Evolutionary conservation across 306 rosid species (phyloP), one percentile per base, ranked within the genome.

Genomic region (Glycine soja): DNA sequence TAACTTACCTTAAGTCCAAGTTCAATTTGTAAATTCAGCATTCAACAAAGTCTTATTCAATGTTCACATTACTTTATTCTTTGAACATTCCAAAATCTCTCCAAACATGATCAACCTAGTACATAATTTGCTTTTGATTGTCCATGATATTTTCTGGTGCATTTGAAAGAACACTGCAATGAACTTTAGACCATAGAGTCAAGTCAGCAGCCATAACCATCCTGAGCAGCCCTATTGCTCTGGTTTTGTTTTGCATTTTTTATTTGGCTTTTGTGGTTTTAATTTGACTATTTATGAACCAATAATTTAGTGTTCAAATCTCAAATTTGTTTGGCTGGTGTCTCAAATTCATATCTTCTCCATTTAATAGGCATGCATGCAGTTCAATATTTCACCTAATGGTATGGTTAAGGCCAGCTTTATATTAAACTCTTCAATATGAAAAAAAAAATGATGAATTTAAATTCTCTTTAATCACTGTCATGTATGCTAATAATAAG

Each of bases 41-140:
- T 45, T 77, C 66, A 72, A 34, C 15, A 53, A 46, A 78, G 72
- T 67, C 79, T 53, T 62, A 47, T 73, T 66, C 59, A 65, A 47
- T 56, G 76, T 67, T 45, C 38, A 70, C 70, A 70, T 51, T 70
- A 50, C 76, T 82, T 10, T 75, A 57, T 75, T 75, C 56, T 36
- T 0, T 76, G 48, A 52, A 15, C 30, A 42, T 46, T 69, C 58
- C 64, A 75, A 42, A 62, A 71, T 15, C 12, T 53, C 16, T 73
- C 48, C 48, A 50, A 50, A 36, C 46, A 61, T 13, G 8, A 47
- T 30, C 64, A 14, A 59, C 32, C 30, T 30, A 16, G 56, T 48
- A 3, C 66, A 70, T n/a, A 48, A n/a, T 42, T 77, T 62, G 47
- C 30, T 77, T 62, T 77, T 62, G 61, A 70, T 56, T 59, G 58